Percentiles rank a stretch among this genome's conserved stretches.
These are phyloP conservation scores for Aspergillus niger DNA, from an alignment of 2,329 filamentous ascomycete genomes.

Conservation along the genomic window DNA sequence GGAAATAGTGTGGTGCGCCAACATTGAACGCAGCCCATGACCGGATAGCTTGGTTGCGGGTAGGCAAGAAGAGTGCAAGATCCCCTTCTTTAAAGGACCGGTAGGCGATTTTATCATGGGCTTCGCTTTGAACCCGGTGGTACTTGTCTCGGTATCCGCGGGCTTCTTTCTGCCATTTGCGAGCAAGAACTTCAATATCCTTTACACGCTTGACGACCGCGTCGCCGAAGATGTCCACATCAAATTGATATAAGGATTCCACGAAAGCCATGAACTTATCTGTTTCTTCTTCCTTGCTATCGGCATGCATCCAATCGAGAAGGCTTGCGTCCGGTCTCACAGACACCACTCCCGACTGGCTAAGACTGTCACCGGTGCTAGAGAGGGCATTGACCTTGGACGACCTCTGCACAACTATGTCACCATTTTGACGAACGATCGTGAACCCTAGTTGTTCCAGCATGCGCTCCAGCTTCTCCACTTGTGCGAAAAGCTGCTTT, in stretches of 20 bases:
- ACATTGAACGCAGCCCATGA: constrained; percentile 99
- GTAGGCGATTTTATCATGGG: constrained; percentile 94
- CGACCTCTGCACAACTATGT: constrained; percentile 73
- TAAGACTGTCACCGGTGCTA: constrained; percentile 37
- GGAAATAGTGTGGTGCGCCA: constrained; percentile 93
- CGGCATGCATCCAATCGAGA: constrained; percentile 78
- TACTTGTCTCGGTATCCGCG: constrained; percentile 85
- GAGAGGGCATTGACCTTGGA: constrained; percentile 54
- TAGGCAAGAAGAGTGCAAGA: constrained; percentile 89
- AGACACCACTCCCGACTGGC: constrained; percentile 38
- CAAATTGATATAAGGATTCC: constrained; percentile 72
- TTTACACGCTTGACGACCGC: constrained; percentile 85
- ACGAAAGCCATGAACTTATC: constrained; percentile 76
- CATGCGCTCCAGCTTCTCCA: constrained; percentile 78
- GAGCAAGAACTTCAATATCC: constrained; percentile 88
- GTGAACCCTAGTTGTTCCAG: constrained; percentile 86
- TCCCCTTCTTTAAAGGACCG: constrained; percentile 96
- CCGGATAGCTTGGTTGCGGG: constrained; percentile 87
- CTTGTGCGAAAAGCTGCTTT: constrained; percentile 77
- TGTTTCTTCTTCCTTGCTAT: constrained; percentile 66
- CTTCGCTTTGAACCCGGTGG: constrained; percentile 76
- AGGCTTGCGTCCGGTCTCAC: constrained; percentile 66
- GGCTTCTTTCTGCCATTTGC: constrained; percentile 90
- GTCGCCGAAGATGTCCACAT: constrained; percentile 81
- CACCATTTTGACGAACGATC: constrained; percentile 70